Evolutionary conservation across 208 protist species (phyloP), one percentile per base, ranked within the genome.

Genomic region (Trypanosoma caninum): DNA sequence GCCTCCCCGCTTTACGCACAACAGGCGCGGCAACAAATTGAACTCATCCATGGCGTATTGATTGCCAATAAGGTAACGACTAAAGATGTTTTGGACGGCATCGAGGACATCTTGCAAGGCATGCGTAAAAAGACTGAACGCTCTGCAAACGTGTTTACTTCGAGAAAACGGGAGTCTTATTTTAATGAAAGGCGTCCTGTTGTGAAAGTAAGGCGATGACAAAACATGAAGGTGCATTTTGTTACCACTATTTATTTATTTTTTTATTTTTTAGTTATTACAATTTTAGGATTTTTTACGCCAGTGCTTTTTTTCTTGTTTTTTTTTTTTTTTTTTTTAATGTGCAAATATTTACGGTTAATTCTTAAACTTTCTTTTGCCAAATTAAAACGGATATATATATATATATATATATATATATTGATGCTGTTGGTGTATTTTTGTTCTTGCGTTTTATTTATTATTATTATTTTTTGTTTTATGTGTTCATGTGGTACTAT

Each of bases 1-100:
- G 14, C 33, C 44, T 27, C 52, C 7, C 30, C 56, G 0, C 51
- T 65, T 25, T 40, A 65, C 2, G 58, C 38, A 8, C 47, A 52
- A 23, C 57, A 72, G 40, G 35, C 55, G 13, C 51, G 28, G n/a
- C 65, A 72, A 31, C 65, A 72, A 25, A 0, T 72, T 18, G 50
- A 55, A 34, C 40, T 45, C 35, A 48, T 72, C 40, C 65, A 58
- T 28, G 30, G 28, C 8, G 25, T 28, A 16, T 61, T 89, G 2
- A 16, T 54, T 22, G 54, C 41, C 0, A 69, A 67, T 6, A 30
- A 58, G 30, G 78, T 84, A n/a, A 82, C 82, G 20, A 71, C 78
- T 23, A 72, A 80, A 40, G 64, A 58, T 31, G 72, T 76, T 23
- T 60, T 82, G 3, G 75, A 79, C 20, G 57, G 33, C 11, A 45